Base-by-base conservation (phyloP, 2,329 filamentous ascomycete species). In the Cladobotryum protrusum region DNA sequence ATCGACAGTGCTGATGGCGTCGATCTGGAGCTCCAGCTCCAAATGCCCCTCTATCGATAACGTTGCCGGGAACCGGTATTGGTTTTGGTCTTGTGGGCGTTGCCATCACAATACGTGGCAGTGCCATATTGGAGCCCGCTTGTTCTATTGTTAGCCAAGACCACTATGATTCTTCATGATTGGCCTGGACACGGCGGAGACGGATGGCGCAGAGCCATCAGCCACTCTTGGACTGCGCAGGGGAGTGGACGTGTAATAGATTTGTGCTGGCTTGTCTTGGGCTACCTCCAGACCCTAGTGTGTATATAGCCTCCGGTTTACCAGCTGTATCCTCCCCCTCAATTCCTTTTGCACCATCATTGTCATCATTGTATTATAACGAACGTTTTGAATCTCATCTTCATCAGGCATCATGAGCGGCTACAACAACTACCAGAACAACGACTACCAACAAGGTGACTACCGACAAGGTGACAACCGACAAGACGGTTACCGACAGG, bases 71-170 rank as follows among this genome's bases (percentile, higher is more conserved):
- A 29, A 9, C 24, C 6, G 2, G 24, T 5, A 29, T 8, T 29
- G 24, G 24, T 29, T 29, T 29, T 4, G 24, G 24, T 6, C 6
- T 29, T 29, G 24, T 29, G 24, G 24, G 24, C 6, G 24, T 8
- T 29, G 24, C 24, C 24, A 29, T 29, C 24, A 29, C 24, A 29
- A 51, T 51, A 51, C 49, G 49, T 51, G 49, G 49, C 49, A 51
- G 40, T 42, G 49, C 34, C 18, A 51, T 51, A 51, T 51, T 51
- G 49, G 49, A 20, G 49, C 44, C 48, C 45, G 48, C 45, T 43
- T 45, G 36, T 29, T 40, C 32, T 41, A 19, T 13, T 17, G 37
- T 41, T 19, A 41, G 37, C 37, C 37, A 19, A 41, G 17, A 19
- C 17, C 37, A 11, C 37, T 19, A 12, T 41, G 12, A 11, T 15